Evolutionary conservation across 257 asterid genomes (phyloP).

Genomic region (Nicotiana tomentosiformis): DNA sequence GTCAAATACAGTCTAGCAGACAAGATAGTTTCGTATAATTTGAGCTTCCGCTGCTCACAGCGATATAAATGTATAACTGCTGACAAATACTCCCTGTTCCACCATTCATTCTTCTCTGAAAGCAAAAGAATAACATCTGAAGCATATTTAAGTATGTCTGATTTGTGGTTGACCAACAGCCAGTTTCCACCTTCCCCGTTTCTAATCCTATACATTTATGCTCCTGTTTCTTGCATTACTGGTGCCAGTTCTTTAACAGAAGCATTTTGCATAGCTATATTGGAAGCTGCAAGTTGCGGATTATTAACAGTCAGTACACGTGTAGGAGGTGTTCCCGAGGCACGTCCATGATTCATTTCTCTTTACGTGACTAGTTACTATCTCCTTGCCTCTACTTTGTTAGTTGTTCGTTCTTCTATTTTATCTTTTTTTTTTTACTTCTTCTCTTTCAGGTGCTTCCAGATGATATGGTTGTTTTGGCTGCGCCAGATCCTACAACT

Average conservation of each 20-base stretch:
- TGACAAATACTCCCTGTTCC: too few relatives aligned
- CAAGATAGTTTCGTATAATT: too few relatives aligned
- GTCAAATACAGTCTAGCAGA: too few relatives aligned
- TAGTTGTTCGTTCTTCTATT: slow-evolving; percentile 7
- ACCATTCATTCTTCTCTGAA: too few relatives aligned
- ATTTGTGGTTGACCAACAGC: neutral
- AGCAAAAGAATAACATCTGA: neutral
- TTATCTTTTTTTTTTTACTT: slow-evolving; percentile 7
- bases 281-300: slow-evolving; percentile 99
- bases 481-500: slow-evolving; percentile 83
- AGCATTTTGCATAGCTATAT: slow-evolving; percentile 94
- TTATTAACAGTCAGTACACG: slow-evolving; percentile 96
- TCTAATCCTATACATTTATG: neutral
- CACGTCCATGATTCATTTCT: slow-evolving; percentile 31
- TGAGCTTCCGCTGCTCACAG: too few relatives aligned
- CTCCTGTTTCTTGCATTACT: slow-evolving; percentile 20
- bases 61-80: too few relatives aligned
- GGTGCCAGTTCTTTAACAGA: slow-evolving; percentile 85
- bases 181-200: neutral
- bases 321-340: slow-evolving; percentile 99
- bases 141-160: neutral
- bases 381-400: slow-evolving; percentile 1
- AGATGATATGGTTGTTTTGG: slow-evolving; percentile 92
- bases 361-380: slow-evolving; percentile 21
- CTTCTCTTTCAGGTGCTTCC: slow-evolving; percentile 68